Evolutionary conservation across 129 eudicot species (phyloP).

Genomic region (Lactuca sativa): DNA sequence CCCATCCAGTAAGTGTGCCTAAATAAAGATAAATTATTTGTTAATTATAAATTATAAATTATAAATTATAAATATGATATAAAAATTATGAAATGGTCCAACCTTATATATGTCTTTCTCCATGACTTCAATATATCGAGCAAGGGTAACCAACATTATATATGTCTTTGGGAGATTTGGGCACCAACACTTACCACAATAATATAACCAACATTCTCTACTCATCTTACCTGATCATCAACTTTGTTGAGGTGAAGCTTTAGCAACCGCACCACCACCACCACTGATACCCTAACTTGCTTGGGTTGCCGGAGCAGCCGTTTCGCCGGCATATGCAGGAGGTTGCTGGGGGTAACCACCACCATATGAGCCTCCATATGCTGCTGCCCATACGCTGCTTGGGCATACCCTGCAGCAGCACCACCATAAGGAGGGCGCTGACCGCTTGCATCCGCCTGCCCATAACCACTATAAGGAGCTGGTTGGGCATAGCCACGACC

Average conservation of each 20-base stretch:
- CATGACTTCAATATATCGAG: too few relatives aligned
- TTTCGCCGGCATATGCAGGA: conserved; percentile 65
- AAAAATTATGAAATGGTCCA: too few relatives aligned
- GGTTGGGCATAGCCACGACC: conserved; percentile 78
- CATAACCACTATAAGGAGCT: too few relatives aligned
- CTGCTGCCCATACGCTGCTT: conserved; percentile 66
- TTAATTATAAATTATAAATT: too few relatives aligned
- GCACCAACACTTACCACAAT: too few relatives aligned
- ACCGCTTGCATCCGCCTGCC: conserved; percentile 48
- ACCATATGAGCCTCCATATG: conserved; percentile 56
- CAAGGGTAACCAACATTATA: too few relatives aligned
- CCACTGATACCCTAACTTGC: conserved; percentile 55
- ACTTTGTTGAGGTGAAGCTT: conserved; percentile 73
- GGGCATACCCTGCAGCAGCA: conserved; percentile 68
- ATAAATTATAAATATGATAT: too few relatives aligned
- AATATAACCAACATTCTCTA: too few relatives aligned
- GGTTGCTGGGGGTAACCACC: conserved; percentile 74
- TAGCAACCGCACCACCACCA: conserved; percentile 53
- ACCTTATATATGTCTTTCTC: too few relatives aligned
- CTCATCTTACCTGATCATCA: conserved; percentile 35
- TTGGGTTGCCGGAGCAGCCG: conserved; percentile 41
- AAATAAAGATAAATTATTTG: too few relatives aligned
- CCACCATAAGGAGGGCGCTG: conserved; percentile 57
- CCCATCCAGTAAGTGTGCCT: too few relatives aligned
- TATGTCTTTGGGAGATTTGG: too few relatives aligned